These are phyloP conservation scores for Penicillium sp. DNA, from an alignment of 2,329 filamentous ascomycete species.

Conservation along the genomic window DNA sequence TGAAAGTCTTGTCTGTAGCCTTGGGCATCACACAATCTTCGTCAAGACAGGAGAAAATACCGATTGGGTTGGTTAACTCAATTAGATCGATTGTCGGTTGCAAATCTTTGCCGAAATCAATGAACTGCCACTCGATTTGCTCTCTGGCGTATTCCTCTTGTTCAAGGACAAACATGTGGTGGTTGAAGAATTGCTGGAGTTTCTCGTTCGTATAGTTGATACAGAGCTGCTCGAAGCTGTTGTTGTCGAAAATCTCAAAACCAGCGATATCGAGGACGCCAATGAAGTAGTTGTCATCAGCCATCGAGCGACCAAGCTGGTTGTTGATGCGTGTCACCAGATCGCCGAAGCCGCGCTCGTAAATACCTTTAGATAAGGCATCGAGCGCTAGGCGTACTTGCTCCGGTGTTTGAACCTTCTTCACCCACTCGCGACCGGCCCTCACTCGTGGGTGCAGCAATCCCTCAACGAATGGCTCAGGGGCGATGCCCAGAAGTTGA, in stretches of 20 bases:
- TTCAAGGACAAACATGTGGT: slow-evolving; percentile 99
- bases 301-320: slow-evolving; percentile 80
- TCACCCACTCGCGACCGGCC: slow-evolving; percentile 95
- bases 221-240: slow-evolving; percentile 98
- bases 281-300: slow-evolving; percentile 92
- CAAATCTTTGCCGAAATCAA: slow-evolving; percentile 94
- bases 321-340: slow-evolving; percentile 88
- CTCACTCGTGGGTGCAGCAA: slow-evolving; percentile 91
- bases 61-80: slow-evolving; percentile 92
- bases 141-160: slow-evolving; percentile 97
- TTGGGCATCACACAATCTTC: slow-evolving; percentile 99
- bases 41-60: slow-evolving; percentile 96
- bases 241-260: slow-evolving; percentile 97
- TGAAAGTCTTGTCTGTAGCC: slow-evolving; percentile 94
- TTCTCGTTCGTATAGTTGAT: slow-evolving; percentile 99
- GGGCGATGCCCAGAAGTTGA: slow-evolving; percentile 75
- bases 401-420: slow-evolving; percentile 96
- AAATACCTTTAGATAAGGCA: slow-evolving; percentile 93
- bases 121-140: slow-evolving; percentile 99
- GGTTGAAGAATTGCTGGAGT: slow-evolving; percentile 98
- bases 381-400: slow-evolving; percentile 89
- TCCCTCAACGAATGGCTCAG: slow-evolving; percentile 82
- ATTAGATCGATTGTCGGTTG: slow-evolving; percentile 98
- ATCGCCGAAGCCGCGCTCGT: slow-evolving; percentile 92
- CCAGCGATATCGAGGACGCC: slow-evolving; percentile 98